Evolutionary conservation across 2,329 filamentous ascomycete species (phyloP), one percentile per base, ranked within the genome.

Genomic region (Fusarium nurragi): DNA sequence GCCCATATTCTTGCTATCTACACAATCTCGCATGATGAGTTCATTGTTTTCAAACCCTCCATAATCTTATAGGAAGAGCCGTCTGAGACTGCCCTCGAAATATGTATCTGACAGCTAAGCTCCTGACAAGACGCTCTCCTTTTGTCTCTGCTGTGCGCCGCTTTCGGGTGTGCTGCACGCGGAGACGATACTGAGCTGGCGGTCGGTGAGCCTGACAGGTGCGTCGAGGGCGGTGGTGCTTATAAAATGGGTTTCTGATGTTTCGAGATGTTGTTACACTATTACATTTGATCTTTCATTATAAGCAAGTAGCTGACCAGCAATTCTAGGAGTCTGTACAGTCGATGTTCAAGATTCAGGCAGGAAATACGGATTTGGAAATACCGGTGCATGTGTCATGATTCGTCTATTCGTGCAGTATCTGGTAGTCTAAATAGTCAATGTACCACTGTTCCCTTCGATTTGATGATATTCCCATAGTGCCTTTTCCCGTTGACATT

Each of bases 231-330:
- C 68, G 69, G 79, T 80, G 70, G 76, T 80, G 78, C 78, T 80
- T 80, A 77, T 78, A 80, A 75, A 69, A 64, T 73, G 77, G 78
- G 78, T 80, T 80, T 80, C 78, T 80, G 78, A 80, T 64, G 68
- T 70, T 70, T 72, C 64, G 73, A 77, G 71, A 73, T 73, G 45
- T 56, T 60, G 14, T 48, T 48, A 26, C 12, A 22, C 56, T 60
- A 34, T 48, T 43, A 25, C 59, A 34, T 49, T 32, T 34, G 41
- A 21, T 23, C 8, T 30, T 49, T 7, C 18, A 40, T 12, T 21
- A 53, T 37, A 28, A 28, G 37, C 37, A 23, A 47, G 19, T 39
- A n/a, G 52, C 69, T 71, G 64, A 71, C 60, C 50, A 53, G 40
- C 19, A 40, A 46, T n/a, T 25, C 57, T 23, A 71, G 69, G 56